These are phyloP conservation scores for Monotropa hypopitys DNA, from an alignment of 179 eudicot species.

Conservation along the genomic window DNA sequence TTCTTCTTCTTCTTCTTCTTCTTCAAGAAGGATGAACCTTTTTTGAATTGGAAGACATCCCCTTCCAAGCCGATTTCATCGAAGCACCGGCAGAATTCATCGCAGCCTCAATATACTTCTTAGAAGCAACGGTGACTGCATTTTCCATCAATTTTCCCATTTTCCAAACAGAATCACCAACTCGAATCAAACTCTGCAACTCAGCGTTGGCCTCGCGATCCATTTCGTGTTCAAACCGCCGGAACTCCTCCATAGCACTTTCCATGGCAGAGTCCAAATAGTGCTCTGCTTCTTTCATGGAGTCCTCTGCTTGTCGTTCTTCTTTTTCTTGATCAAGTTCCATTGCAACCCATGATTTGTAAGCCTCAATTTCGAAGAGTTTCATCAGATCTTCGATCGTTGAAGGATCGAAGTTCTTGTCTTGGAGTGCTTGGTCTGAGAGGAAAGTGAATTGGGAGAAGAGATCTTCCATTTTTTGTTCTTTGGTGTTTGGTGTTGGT, in stretches of 20 bases:
- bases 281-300: constrained; percentile 43
- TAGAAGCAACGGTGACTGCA: constrained; percentile 46
- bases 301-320: constrained; percentile 21
- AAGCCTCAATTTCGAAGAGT: constrained; percentile 65
- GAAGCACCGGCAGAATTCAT: constrained; percentile 48
- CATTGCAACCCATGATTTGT: constrained; percentile 62
- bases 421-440: constrained; percentile 44
- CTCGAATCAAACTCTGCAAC: constrained; percentile 24
- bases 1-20: too few relatives aligned
- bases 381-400: constrained; percentile 53
- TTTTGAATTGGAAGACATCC: constrained; percentile 26
- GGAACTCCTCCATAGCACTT: constrained; percentile 59
- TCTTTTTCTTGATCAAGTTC: constrained; percentile 31
- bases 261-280: constrained; percentile 58
- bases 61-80: constrained; percentile 57
- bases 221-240: constrained; percentile 42
- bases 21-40: constrained; percentile 73
- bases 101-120: constrained; percentile 64
- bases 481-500: neutral
- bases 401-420: constrained; percentile 58
- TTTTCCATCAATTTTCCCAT: constrained; percentile 53
- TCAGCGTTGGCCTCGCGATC: constrained; percentile 29
- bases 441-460: constrained; percentile 46
- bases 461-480: constrained; percentile 46
- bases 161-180: constrained; percentile 37